phyloP scores from a whole-genome alignment of 352 stramenopile species.

The Phytophthora cajani region DNA sequence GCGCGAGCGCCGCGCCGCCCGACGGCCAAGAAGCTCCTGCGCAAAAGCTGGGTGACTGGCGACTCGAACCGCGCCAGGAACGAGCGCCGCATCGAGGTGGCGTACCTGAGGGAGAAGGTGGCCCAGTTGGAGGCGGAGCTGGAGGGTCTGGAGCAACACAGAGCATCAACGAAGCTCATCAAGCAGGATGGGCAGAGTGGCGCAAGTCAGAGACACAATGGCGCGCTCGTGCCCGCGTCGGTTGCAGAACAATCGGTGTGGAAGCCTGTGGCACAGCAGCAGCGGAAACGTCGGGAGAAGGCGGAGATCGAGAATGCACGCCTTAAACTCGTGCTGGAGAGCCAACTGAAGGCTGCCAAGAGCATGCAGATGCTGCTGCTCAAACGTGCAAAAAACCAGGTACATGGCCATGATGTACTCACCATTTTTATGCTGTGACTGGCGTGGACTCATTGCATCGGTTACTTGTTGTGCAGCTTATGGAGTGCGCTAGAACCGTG shows the following conservation, averaged over 20 bases:
- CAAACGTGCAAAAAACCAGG: conserved; percentile 45
- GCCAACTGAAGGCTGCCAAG: conserved; percentile 49
- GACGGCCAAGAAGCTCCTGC: conserved; percentile 42
- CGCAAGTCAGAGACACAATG: conserved; percentile 7
- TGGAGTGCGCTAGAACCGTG: conserved; percentile 35
- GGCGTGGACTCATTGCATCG: conserved; percentile 4
- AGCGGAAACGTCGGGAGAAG: conserved; percentile 38
- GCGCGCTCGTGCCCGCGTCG: conserved; percentile 11
- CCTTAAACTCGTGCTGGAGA: conserved; percentile 49
- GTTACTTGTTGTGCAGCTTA: conserved; percentile 20
- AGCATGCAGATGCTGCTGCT: conserved; percentile 45
- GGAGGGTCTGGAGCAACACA: conserved; percentile 32
- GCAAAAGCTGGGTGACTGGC: conserved; percentile 38
- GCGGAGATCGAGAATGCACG: conserved; percentile 49
- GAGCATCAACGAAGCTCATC: conserved; percentile 24
- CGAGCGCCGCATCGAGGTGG: conserved; percentile 47
- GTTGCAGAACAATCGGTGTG: conserved; percentile 33
- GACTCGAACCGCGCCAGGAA: conserved; percentile 50
- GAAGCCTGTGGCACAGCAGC: conserved; percentile 38
- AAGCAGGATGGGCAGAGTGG: conserved; percentile 30
- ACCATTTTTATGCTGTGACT: conserved; percentile 3
- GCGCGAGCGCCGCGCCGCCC: conserved; percentile 21
- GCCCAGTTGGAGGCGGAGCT: conserved; percentile 40
- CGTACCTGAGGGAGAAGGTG: conserved; percentile 50
- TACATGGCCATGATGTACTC: conserved; percentile 2